Evolutionary conservation across 345 rosid genomes (phyloP), one percentile per base, ranked within the genome.

Genomic region (Eucalyptus marginata): DNA sequence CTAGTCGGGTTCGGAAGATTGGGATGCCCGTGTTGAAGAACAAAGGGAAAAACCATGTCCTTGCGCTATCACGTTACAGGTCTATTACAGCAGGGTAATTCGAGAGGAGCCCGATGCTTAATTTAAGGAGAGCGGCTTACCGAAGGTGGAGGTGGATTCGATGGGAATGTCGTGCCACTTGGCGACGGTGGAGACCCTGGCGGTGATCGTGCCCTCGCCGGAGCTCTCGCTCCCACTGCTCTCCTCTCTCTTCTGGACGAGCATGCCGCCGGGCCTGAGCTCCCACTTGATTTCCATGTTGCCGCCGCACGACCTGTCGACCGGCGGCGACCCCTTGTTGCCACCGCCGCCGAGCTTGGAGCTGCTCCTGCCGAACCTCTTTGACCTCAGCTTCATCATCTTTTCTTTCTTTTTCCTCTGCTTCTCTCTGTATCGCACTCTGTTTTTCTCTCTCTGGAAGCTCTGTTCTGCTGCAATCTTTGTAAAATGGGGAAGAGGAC

Each of bases 201-300:
- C 52, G 20, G 94, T 91, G 91, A 97, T 95, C 90, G 93, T 49
- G 90, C 88, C 89, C 47, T 94, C 96, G 33, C 86, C 80, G 8
- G 71, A 18, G 54, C 86, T 58, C 40, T 86, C 87, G 85, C 92
- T 86, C 49, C 91, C 93, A 80, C 90, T 89, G 81, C 91, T 83
- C 16, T 92, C 89, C 87, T 93, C 96, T 90, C 98, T 94, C 92
- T 94, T 96, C 56, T 97, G 99, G 90, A 97, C 99, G 62, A 97
- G 96, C 99, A 97, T 95, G 22, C 98, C 99, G 68, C 99, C 99
- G 49, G 98, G 98, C 90, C 97, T 91, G 47, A 96, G 93, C 85
- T 97, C 99, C 98, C 99, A 97, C 91, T 96, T 95, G 91, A 95
- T 94, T 87, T 96, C 98, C 51, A 90, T 88, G 88, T 36, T 86